Conservation (phyloP, 2,329 filamentous ascomycete genomes). For the Myriosclerotinia scirpicola region DNA sequence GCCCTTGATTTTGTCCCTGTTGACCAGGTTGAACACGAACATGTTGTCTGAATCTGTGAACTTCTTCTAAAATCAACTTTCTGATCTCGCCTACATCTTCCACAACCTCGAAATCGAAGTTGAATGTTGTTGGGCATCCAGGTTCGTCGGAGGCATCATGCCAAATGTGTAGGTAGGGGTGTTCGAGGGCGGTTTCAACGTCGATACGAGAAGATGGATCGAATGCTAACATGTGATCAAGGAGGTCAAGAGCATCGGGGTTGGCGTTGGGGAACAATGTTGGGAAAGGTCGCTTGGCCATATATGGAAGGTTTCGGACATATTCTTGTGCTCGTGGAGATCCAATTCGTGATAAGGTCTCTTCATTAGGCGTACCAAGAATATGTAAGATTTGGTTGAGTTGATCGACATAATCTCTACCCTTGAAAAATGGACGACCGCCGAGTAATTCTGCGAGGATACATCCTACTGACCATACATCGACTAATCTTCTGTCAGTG, state of each 20-base stretch:
- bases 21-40: constrained; percentile 41
- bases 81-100: constrained; percentile 96
- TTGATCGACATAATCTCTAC: constrained; percentile 98
- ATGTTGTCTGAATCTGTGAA: constrained; percentile 73
- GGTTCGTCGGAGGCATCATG: constrained; percentile 97
- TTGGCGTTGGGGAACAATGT: constrained; percentile 91
- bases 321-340: constrained; percentile 97
- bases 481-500: constrained; percentile 61
- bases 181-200: constrained; percentile 92
- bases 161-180: constrained; percentile 93
- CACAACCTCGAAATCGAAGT: constrained; percentile 98
- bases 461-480: constrained; percentile 98
- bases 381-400: constrained; percentile 99
- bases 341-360: constrained; percentile 89
- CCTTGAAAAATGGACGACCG: constrained; percentile 98
- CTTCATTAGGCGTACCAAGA: constrained; percentile 93
- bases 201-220: constrained; percentile 91
- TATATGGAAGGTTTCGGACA: constrained; percentile 91
- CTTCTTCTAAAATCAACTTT: constrained; percentile 95
- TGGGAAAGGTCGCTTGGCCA: constrained; percentile 90
- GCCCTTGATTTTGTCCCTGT: constrained; percentile 34
- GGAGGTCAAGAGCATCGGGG: constrained; percentile 89
- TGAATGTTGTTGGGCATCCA: constrained; percentile 87
- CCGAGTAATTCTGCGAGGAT: constrained; percentile 95
- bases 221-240: constrained; percentile 97